Evolutionary conservation across 2,329 filamentous ascomycete genomes (phyloP), one percentile per base, ranked within the genome.

Genomic region (Domatiomyces globalis): DNA sequence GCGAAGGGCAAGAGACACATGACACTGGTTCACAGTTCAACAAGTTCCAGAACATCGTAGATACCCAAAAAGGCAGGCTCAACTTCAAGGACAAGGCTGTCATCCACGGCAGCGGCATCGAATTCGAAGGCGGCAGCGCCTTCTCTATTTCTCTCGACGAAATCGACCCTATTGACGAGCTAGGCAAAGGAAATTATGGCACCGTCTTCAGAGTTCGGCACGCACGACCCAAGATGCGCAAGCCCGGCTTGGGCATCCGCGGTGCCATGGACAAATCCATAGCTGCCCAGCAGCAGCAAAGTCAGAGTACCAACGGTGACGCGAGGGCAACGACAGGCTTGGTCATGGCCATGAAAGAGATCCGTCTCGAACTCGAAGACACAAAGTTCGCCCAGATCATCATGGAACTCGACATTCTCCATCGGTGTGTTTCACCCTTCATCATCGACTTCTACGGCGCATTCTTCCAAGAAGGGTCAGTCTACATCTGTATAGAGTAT

Each of bases 311-410:
- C 19, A 66, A 66, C 45, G 54, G 65, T 27, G 33, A 39, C 10
- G 33, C 33, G 15, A 60, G 63, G n/a, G 51, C 55, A 46, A 73
- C 73, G 0, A 82, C 81, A 0, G 88, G 90, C 17, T 79, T 85
- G 48, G 75, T 95, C 54, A 96, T 98, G 92, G 92, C 92, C 12
- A 98, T 98, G 92, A 98, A 98, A 67, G 92, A 98, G 69, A 94
- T 98, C 61, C 81, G 92, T 18, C 74, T 98, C 8, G 92, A 98
- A 67, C 75, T 98, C 49, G 92, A 98, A 63, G 92, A 98, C 66
- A 84, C 87, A 56, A 98, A 98, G 67, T 95, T 98, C 65, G 84
- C 87, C 5, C 89, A 90, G 39, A 98, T 98, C 63, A 84, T 96
- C 61, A 98, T 96, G 79, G 92, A 98, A 69, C 75, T 98, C 46